Evolutionary conservation across 768 basidiomycete genomes (phyloP).

Genomic region (Phaffia australis): DNA sequence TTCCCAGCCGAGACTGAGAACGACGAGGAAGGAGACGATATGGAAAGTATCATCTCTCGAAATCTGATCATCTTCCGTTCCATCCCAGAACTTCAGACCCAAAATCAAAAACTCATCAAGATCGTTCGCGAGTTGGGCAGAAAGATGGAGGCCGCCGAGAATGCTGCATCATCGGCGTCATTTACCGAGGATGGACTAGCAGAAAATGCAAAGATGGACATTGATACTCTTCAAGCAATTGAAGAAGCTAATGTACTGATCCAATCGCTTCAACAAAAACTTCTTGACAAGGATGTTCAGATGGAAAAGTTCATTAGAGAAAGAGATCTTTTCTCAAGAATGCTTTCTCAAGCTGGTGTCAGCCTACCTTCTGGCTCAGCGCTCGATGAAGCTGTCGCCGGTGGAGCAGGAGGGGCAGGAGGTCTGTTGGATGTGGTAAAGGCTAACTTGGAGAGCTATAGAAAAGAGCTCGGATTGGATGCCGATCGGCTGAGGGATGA

Average conservation of each 20-base stretch:
- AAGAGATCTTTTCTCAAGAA: constrained; percentile 66
- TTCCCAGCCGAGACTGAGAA: constrained; percentile 38
- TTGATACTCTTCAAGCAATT: constrained; percentile 56
- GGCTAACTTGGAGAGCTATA: constrained; percentile 67
- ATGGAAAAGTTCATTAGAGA: constrained; percentile 78
- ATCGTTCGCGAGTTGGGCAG: constrained; percentile 70
- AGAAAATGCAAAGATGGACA: constrained; percentile 58
- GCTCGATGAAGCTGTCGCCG: constrained; percentile 10
- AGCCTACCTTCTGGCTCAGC: constrained; percentile 7
- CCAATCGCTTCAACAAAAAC: constrained; percentile 59
- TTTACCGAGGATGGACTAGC: constrained; percentile 38
- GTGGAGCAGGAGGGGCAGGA: constrained; percentile 4
- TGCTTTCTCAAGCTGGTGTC: constrained; percentile 50
- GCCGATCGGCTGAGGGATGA: constrained; percentile 62
- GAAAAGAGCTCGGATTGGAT: constrained; percentile 69
- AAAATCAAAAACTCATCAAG: constrained; percentile 78
- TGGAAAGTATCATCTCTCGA: constrained; percentile 69
- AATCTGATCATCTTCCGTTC: constrained; percentile 78
- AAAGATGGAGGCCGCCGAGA: constrained; percentile 76
- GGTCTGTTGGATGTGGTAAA: constrained; percentile 34
- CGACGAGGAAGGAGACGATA: constrained; percentile 29
- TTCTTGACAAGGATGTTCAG: constrained; percentile 66
- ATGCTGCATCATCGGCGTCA: constrained; percentile 32
- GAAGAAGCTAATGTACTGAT: constrained; percentile 82
- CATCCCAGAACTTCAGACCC: constrained; percentile 68